Evolutionary conservation across 2,329 filamentous ascomycete genomes (phyloP).

Genomic region (Xenosphaeropsis pyriputrescens): DNA sequence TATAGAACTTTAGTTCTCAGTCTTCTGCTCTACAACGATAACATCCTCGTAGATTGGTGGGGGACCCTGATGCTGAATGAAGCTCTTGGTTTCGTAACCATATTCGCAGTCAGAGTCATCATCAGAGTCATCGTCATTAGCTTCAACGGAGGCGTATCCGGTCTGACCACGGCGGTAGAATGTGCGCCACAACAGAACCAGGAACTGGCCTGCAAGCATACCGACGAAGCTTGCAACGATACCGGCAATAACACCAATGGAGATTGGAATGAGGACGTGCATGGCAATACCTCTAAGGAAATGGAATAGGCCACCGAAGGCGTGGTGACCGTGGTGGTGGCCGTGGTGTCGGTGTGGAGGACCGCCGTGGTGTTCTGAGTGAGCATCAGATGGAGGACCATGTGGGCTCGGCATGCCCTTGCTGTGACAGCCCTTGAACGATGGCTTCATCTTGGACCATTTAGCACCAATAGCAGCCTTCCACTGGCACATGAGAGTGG

Average conservation of each 20-base stretch:
- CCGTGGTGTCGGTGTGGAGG: constrained; percentile 14
- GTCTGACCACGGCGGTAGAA: constrained; percentile 29
- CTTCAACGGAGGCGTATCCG: constrained; percentile 8
- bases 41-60: constrained; percentile 15
- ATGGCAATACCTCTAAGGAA: constrained; percentile 37
- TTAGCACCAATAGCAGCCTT: constrained; percentile 32
- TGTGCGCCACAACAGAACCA: constrained; percentile 42
- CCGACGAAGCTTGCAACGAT: constrained; percentile 52
- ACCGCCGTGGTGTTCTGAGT: constrained; percentile 7
- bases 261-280: constrained; percentile 51
- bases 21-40: neutral
- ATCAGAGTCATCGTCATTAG: constrained; percentile 8
- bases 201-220: constrained; percentile 48
- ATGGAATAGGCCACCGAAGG: constrained; percentile 26
- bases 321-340: constrained; percentile 19
- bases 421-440: constrained; percentile 9
- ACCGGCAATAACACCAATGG: constrained; percentile 55
- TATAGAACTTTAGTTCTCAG: neutral
- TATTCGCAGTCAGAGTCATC: constrained; percentile 1
- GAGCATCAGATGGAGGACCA: constrained; percentile 12
- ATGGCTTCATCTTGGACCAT: constrained; percentile 22
- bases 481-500: constrained; percentile 38
- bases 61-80: constrained; percentile 12
- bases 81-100: constrained; percentile 11
- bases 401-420: constrained; percentile 10